These are phyloP conservation scores for Dictyostelium gargantuum DNA, from an alignment of 208 protist species.

Conservation along the genomic window DNA sequence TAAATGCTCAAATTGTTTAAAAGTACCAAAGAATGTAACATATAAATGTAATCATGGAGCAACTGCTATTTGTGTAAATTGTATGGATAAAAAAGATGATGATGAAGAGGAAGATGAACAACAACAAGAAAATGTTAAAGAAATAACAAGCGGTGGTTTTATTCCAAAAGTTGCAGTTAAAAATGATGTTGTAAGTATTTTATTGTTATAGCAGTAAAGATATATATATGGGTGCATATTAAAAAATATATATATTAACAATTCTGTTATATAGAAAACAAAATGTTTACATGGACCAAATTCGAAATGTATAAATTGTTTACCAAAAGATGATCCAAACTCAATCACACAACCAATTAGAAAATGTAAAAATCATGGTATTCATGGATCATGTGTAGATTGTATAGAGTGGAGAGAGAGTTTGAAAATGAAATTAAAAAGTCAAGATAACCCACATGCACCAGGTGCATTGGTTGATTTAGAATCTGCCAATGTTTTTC, in stretches of 20 bases:
- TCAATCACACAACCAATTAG: not conserved
- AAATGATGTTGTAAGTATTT: not conserved
- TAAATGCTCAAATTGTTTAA: constrained; percentile 52
- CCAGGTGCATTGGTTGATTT: constrained; percentile 6
- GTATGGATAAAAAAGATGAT: constrained; percentile 40
- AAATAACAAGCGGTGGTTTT: not conserved
- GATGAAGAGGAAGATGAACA: not conserved
- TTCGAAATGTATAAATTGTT: constrained; percentile 57
- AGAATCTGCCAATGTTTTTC: constrained; percentile 19
- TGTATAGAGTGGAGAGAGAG: constrained; percentile 63
- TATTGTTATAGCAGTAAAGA: not conserved
- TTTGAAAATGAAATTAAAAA: constrained; percentile 58
- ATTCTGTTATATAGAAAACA: not conserved
- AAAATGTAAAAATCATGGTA: constrained; percentile 62
- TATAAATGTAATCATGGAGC: constrained; percentile 61
- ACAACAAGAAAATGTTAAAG: not conserved
- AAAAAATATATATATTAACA: not conserved
- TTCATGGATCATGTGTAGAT: constrained; percentile 42
- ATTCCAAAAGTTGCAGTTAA: not conserved
- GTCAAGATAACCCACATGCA: constrained; percentile 19
- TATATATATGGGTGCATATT: not conserved
- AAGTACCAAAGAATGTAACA: constrained; percentile 12
- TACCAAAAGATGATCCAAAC: constrained; percentile 64
- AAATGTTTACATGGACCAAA: constrained; percentile 65
- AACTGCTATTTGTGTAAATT: constrained; percentile 26